Evolutionary conservation across 331 rosid genomes (phyloP).

Genomic region (Rhamnella rubrinervis): DNA sequence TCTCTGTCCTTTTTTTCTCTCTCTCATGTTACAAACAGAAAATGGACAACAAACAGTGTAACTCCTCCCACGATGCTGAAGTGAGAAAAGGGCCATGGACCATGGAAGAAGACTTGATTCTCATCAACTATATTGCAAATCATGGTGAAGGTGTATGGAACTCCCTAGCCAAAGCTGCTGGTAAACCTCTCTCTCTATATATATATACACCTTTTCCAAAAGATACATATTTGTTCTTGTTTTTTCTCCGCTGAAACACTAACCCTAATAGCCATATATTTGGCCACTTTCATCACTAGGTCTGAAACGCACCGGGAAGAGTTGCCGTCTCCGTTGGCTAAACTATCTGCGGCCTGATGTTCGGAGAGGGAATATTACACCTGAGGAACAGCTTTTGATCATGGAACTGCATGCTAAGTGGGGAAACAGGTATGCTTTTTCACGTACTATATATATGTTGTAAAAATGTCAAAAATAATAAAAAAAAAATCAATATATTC

Average conservation of each 20-base stretch:
- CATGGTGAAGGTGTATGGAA: slow-evolving; percentile 99
- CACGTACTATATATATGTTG: background rate
- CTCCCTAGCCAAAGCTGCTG: slow-evolving; percentile 87
- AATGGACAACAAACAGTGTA: slow-evolving; percentile 69
- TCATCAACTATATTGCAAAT: slow-evolving; percentile 90
- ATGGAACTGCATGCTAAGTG: slow-evolving; percentile 94
- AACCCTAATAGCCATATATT: background rate
- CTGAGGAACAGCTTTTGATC: slow-evolving; percentile 84
- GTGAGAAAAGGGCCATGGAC: slow-evolving; percentile 99
- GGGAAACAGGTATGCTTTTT: slow-evolving; percentile 77
- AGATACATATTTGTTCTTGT: background rate
- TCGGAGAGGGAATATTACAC: slow-evolving; percentile 89
- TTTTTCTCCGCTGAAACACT: background rate
- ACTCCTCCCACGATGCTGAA: slow-evolving; percentile 70
- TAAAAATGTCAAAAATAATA: no score
- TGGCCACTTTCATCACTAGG: slow-evolving; percentile 36
- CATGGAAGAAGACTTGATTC: slow-evolving; percentile 92
- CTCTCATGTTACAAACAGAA: slow-evolving; percentile 32
- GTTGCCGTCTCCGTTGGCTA: slow-evolving; percentile 95
- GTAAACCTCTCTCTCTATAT: slow-evolving; percentile 30
- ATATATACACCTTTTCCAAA: background rate
- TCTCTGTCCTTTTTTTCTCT: slow-evolving; percentile 4
- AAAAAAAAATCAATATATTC: background rate
- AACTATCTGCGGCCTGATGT: slow-evolving; percentile 98
- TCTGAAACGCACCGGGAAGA: slow-evolving; percentile 92